These are phyloP conservation scores for Exophiala phaeomuriformis DNA, from an alignment of 2,329 filamentous ascomycete species.

Conservation along the genomic window DNA sequence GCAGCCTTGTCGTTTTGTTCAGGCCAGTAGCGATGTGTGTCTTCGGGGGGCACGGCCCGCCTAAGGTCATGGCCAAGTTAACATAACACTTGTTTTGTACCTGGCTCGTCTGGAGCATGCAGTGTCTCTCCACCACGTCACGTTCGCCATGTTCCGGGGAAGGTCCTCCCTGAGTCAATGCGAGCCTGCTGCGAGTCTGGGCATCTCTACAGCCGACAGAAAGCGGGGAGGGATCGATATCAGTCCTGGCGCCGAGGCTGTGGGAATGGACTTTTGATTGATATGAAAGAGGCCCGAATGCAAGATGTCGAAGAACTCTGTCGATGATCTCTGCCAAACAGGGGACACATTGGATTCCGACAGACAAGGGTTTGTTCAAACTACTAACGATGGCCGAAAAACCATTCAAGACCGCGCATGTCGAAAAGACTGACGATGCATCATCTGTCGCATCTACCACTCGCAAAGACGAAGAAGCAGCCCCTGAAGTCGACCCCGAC, in stretches of 20 bases:
- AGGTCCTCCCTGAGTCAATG: not conserved
- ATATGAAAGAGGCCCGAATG: no score
- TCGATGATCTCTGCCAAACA: not conserved
- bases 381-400: not conserved
- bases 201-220: not conserved
- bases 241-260: not conserved
- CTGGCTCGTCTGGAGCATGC: not conserved
- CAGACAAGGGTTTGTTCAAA: not conserved
- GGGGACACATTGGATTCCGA: no score
- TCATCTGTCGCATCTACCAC: not conserved
- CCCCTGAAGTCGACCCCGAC: not conserved
- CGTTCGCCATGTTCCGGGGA: not conserved
- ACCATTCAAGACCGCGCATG: not conserved
- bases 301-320: not conserved
- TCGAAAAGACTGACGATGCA: not conserved
- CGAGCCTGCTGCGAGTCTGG: not conserved
- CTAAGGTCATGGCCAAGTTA: not conserved
- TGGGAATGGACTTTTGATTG: not conserved
- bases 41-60: no score
- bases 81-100: not conserved
- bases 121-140: not conserved
- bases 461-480: not conserved
- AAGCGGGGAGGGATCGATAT: not conserved
- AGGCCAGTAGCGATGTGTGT: no score
- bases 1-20: not conserved